Evolutionary conservation across 2,329 filamentous ascomycete genomes (phyloP).

Genomic region (Aspergillus versicolor): DNA sequence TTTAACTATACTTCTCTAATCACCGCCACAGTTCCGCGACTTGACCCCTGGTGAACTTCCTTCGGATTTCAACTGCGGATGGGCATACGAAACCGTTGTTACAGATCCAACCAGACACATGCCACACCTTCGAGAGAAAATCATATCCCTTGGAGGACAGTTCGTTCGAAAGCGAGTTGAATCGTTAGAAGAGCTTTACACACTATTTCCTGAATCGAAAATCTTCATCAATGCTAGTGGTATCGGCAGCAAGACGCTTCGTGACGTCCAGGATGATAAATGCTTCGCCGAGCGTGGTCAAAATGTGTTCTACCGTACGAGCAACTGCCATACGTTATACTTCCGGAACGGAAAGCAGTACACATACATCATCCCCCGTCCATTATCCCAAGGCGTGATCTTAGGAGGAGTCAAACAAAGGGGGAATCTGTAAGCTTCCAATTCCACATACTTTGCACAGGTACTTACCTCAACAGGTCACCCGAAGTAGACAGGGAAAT

Average conservation of each 20-base stretch:
- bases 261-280: slow-evolving; percentile 34
- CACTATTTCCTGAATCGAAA: slow-evolving; percentile 34
- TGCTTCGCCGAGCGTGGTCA: slow-evolving; percentile 40
- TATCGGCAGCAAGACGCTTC: slow-evolving; percentile 33
- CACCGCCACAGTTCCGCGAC: slow-evolving; percentile 31
- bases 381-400: slow-evolving; percentile 32
- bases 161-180: slow-evolving; percentile 36
- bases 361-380: slow-evolving; percentile 40
- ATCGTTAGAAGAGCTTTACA: slow-evolving; percentile 34
- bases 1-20: neutral
- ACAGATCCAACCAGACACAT: slow-evolving; percentile 40
- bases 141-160: slow-evolving; percentile 30
- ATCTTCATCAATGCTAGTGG: slow-evolving; percentile 43
- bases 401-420: slow-evolving; percentile 37
- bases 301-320: slow-evolving; percentile 37
- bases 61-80: slow-evolving; percentile 32
- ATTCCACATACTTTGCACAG: neutral
- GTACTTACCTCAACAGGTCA: slow-evolving; percentile 23
- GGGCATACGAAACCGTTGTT: slow-evolving; percentile 38
- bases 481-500: slow-evolving; percentile 38
- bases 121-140: slow-evolving; percentile 33
- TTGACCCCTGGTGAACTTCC: slow-evolving; percentile 33
- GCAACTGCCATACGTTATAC: slow-evolving; percentile 31
- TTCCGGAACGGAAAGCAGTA: slow-evolving; percentile 40
- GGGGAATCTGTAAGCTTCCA: slow-evolving; percentile 28